Evolutionary conservation across 1,284 basidiomycete genomes (phyloP).

Genomic region (Ustilago trichophora): DNA sequence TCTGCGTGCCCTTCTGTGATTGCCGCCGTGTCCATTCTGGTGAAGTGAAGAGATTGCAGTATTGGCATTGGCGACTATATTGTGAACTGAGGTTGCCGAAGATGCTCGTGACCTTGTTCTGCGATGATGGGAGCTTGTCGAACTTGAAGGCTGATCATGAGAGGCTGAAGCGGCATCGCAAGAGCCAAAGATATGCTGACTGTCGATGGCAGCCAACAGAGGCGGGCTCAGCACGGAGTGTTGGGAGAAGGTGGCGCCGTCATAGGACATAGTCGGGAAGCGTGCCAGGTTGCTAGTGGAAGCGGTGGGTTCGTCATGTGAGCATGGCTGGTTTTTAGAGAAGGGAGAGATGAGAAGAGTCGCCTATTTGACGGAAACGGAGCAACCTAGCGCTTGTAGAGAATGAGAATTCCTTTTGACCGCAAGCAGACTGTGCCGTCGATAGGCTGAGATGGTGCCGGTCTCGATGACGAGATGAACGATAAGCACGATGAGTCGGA

Average conservation of each 20-base stretch:
- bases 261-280: slow-evolving; percentile 29
- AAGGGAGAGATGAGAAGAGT: too few relatives aligned
- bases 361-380: too few relatives aligned
- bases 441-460: too few relatives aligned
- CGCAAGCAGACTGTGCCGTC: too few relatives aligned
- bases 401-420: too few relatives aligned
- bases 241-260: slow-evolving; percentile 21
- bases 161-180: slow-evolving; percentile 1
- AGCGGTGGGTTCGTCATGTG: slow-evolving; percentile 7
- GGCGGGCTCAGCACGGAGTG: slow-evolving; percentile 43
- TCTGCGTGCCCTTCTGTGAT: slow-evolving; percentile 9
- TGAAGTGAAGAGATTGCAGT: slow-evolving; percentile 1
- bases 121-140: slow-evolving; percentile 4
- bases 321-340: slow-evolving; percentile 1
- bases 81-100: slow-evolving; percentile 15
- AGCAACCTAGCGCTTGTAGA: too few relatives aligned
- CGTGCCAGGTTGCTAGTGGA: neutral
- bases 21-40: slow-evolving; percentile 5
- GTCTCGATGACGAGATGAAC: too few relatives aligned
- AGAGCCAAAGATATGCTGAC: slow-evolving; percentile 32
- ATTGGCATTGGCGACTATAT: neutral
- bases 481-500: too few relatives aligned
- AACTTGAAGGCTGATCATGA: too few relatives aligned
- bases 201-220: slow-evolving; percentile 33
- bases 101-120: slow-evolving; percentile 28